Evolutionary conservation across 2,329 filamentous ascomycete species (phyloP), one percentile per base, ranked within the genome.

Genomic region (Colletotrichum sidae): DNA sequence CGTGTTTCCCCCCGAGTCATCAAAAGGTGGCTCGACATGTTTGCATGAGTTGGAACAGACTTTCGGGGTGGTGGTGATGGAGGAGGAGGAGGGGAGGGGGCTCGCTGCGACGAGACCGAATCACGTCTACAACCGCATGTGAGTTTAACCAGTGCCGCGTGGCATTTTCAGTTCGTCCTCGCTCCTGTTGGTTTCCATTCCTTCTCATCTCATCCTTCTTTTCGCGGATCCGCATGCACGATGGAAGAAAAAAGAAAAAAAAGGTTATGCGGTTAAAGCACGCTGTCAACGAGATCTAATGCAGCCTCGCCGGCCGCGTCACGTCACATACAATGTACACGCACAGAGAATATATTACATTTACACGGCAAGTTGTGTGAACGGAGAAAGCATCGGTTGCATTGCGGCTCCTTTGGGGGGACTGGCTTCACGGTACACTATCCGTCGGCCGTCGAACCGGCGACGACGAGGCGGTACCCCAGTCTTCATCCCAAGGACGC

Each of bases 401-500:
- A 65, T 46, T 46, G 54, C 59, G 64, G 59, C 60, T 63, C 53
- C 60, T 59, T 55, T 64, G 59, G 53, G 60, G 53, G 41, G 39
- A 9, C 55, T 25, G 34, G 35, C 2, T 11, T 8, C 6, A 51
- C 17, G 8, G 38, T 9, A 34, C 15, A 15, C 17, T 15, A 25
- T 25, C 25, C 25, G 25, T 25, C 25, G 25, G 25, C 25, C 4
- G 25, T 25, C 25, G 25, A 25, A 25, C 25, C 25, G 25, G 25
- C 5, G 25, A 25, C 25, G 25, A 25, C 25, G 25, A 25, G 25
- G 25, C 4, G 25, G 4, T 15, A 41, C 35, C 11, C n/a, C 39
- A 13, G 17, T 13, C 35, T 15, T 25, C 13, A 25, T 46, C 38
- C 44, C 57, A 52, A n/a, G 62, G 42, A 41, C 33, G 45, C 46